Conservation (phyloP, 805 yeast species). For the Deakozyma indianensis region DNA sequence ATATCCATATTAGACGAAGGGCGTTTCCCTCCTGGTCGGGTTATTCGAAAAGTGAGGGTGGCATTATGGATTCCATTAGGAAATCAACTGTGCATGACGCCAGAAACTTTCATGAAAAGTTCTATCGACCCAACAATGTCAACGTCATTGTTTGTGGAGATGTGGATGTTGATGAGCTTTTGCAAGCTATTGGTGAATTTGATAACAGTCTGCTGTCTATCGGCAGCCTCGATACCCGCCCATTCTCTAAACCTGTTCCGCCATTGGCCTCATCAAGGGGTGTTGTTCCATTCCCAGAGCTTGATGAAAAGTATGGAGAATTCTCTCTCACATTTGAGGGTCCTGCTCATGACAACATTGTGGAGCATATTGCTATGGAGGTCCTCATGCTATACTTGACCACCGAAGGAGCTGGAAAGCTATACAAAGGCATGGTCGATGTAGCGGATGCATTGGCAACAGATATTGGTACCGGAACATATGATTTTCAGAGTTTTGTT, state of each 20-base stretch:
- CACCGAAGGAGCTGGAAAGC: constrained; percentile 60
- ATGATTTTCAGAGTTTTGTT: constrained; percentile 54
- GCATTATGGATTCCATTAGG: constrained; percentile 64
- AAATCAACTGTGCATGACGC: constrained; percentile 60
- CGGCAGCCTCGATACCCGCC: constrained; percentile 27
- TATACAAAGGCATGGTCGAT: constrained; percentile 62
- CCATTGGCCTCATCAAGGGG: constrained; percentile 29
- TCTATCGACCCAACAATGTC: constrained; percentile 73
- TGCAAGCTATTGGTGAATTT: constrained; percentile 43
- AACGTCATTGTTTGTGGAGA: constrained; percentile 78
- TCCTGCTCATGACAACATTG: constrained; percentile 39
- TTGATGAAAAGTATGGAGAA: constrained; percentile 76
- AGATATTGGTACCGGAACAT: constrained; percentile 53
- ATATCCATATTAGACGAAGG: constrained; percentile 12
- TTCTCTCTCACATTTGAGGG: constrained; percentile 69
- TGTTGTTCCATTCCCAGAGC: constrained; percentile 70
- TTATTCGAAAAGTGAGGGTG: constrained; percentile 90
- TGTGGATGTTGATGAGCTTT: constrained; percentile 59
- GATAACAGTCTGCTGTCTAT: constrained; percentile 38
- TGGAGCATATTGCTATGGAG: constrained; percentile 54
- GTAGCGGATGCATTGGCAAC: constrained; percentile 71
- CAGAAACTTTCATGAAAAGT: constrained; percentile 51
- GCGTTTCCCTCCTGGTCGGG: constrained; percentile 44
- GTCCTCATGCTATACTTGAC: constrained; percentile 61
- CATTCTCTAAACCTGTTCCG: constrained; percentile 20